phyloP scores from a whole-genome alignment of 768 basidiomycete species.

The Kwoniella newhampshirensis region DNA sequence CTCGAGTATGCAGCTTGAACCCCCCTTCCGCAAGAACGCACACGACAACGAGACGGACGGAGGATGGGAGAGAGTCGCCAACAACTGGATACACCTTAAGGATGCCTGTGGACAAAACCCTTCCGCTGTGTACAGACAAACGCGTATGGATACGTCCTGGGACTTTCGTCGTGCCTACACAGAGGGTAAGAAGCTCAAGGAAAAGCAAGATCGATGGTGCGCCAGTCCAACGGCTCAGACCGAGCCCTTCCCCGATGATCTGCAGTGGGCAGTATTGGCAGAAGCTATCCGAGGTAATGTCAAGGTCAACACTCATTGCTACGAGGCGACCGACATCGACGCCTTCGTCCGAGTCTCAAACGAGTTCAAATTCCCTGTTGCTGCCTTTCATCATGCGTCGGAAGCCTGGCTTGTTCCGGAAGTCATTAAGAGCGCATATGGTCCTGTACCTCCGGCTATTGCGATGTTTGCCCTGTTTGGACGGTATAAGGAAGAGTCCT shows the following conservation, averaged over 20 bases:
- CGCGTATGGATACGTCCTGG: conserved; percentile 76
- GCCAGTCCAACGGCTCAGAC: conserved; percentile 43
- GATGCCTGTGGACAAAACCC: conserved; percentile 61
- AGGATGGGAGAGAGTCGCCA: conserved; percentile 59
- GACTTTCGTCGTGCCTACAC: conserved; percentile 71
- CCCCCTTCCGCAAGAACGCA: conserved; percentile 60
- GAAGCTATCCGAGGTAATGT: conserved; percentile 63
- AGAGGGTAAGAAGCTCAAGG: conserved; percentile 65
- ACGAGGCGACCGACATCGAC: conserved; percentile 66
- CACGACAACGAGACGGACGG: conserved; percentile 36
- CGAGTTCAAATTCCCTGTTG: conserved; percentile 63
- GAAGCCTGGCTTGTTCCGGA: conserved; percentile 81
- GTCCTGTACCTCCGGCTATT: conserved; percentile 64
- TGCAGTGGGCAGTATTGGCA: conserved; percentile 57
- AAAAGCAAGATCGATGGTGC: conserved; percentile 59
- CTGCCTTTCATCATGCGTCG: conserved; percentile 58
- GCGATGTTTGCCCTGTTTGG: conserved; percentile 74
- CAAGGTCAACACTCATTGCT: conserved; percentile 68
- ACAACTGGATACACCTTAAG: conserved; percentile 82
- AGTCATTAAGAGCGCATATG: conserved; percentile 70
- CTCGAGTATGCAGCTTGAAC: conserved; percentile 69
- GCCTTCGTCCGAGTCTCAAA: conserved; percentile 64
- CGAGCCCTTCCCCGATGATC: conserved; percentile 63
- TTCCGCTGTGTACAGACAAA: conserved; percentile 39
- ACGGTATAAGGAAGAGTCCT: conserved; percentile 76